phyloP scores from a whole-genome alignment of 176 grass and related monocot species.

The Ampelocalamus luodianensis region DNA sequence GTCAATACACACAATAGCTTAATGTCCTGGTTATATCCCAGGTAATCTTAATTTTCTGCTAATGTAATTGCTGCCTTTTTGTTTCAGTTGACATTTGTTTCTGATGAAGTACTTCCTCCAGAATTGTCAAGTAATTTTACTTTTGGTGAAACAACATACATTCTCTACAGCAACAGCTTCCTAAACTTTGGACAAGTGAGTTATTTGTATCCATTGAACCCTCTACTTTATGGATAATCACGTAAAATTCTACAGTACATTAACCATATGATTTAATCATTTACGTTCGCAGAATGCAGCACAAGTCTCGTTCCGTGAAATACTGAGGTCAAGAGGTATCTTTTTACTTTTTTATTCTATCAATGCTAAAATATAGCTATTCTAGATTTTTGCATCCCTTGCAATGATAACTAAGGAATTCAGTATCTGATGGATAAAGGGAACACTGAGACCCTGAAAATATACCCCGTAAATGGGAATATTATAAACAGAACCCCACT shows the following conservation, averaged over 20 bases:
- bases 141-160: slow-evolving; percentile 79
- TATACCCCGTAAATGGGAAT: background rate
- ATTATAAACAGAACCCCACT: background rate
- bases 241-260: slow-evolving; percentile 26
- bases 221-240: slow-evolving; percentile 6
- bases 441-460: slow-evolving; percentile 7
- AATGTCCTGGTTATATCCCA: background rate
- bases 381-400: background rate
- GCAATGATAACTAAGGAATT: slow-evolving; percentile 22
- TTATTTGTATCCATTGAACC: slow-evolving; percentile 30
- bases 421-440: background rate
- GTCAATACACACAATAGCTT: background rate
- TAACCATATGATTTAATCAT: slow-evolving; percentile 11
- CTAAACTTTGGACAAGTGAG: slow-evolving; percentile 94
- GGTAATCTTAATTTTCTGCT: slow-evolving; percentile 11
- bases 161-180: slow-evolving; percentile 91
- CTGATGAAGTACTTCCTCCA: slow-evolving; percentile 71
- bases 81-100: slow-evolving; percentile 95
- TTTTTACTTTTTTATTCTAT: slow-evolving; percentile 39
- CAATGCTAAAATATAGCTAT: background rate
- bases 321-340: slow-evolving; percentile 65
- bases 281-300: slow-evolving; percentile 71
- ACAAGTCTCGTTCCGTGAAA: slow-evolving; percentile 61
- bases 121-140: slow-evolving; percentile 68
- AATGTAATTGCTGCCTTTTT: slow-evolving; percentile 48